A percentile compares a stretch with the other conserved stretches of the same genome.
Conservation (phyloP, 495 filamentous ascomycete genomes). For the Arthonia radiata region DNA sequence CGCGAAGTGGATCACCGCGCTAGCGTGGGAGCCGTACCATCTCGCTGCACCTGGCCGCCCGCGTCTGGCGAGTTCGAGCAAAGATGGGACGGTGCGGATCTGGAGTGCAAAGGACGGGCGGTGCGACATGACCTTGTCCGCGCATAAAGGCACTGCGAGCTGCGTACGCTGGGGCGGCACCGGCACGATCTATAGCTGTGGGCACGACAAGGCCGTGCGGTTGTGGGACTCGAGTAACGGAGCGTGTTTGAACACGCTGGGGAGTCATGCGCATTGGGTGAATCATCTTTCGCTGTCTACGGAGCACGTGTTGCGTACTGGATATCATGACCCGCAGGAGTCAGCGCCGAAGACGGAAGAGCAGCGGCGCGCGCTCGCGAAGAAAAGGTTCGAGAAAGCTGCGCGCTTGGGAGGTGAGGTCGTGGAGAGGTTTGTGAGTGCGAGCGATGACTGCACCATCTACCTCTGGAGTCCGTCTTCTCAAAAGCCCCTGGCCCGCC, state of each 20-base stretch:
- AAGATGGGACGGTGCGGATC: slow-evolving; percentile 70
- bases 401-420: slow-evolving; percentile 37
- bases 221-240: slow-evolving; percentile 69
- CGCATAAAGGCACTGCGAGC: slow-evolving; percentile 68
- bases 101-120: slow-evolving; percentile 62
- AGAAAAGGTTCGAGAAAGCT: slow-evolving; percentile 67
- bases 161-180: slow-evolving; percentile 91
- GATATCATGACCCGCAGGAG: slow-evolving; percentile 49
- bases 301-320: slow-evolving; percentile 71
- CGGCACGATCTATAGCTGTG: slow-evolving; percentile 62
- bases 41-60: slow-evolving; percentile 47
- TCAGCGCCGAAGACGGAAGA: slow-evolving; percentile 36
- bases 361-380: slow-evolving; percentile 50
- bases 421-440: slow-evolving; percentile 68
- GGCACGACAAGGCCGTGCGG: slow-evolving; percentile 85
- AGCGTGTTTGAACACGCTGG: slow-evolving; percentile 52
- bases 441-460: slow-evolving; percentile 89
- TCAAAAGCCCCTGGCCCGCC: slow-evolving; percentile 64
- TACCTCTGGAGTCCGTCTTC: slow-evolving; percentile 76
- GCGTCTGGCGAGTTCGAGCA: slow-evolving; percentile 65
- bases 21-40: slow-evolving; percentile 92
- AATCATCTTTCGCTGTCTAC: slow-evolving; percentile 91
- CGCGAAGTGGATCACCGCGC: slow-evolving; percentile 64
- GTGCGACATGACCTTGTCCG: slow-evolving; percentile 59
- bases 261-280: slow-evolving; percentile 76